Evolutionary conservation across 2,329 filamentous ascomycete species (phyloP).

Genomic region (Aspergillus sp.): DNA sequence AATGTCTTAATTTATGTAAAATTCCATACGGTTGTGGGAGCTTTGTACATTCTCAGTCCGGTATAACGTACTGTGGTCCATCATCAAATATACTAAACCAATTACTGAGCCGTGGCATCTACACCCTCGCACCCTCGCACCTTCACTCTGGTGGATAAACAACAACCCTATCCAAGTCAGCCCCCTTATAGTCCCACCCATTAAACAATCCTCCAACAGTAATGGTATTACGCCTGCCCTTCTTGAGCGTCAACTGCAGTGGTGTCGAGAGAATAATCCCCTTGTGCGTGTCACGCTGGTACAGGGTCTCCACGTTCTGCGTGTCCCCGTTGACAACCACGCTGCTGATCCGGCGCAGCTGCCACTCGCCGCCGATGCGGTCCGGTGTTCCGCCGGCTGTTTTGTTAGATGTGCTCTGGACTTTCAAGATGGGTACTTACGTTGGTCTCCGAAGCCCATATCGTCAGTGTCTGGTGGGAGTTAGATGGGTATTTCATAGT

Average conservation of each 20-base stretch:
- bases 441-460: constrained; percentile 27
- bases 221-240: constrained; percentile 55
- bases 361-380: constrained; percentile 60
- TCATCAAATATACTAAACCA: too few relatives aligned
- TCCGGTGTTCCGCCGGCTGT: constrained; percentile 55
- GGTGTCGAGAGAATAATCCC: constrained; percentile 60
- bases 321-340: constrained; percentile 58
- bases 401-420: neutral
- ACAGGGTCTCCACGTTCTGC: constrained; percentile 51
- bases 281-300: constrained; percentile 59
- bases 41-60: too few relatives aligned
- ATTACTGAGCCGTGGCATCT: neutral
- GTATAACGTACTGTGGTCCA: too few relatives aligned
- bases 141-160: constrained; percentile 57
- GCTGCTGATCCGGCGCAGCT: constrained; percentile 59
- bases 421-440: constrained; percentile 7
- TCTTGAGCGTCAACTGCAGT: constrained; percentile 53
- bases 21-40: rapidly evolving
- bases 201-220: constrained; percentile 59
- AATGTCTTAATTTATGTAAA: too few relatives aligned
- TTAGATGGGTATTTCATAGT: neutral
- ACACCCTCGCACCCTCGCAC: too few relatives aligned
- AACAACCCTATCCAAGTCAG: constrained; percentile 59
- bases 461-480: constrained; percentile 21
- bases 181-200: constrained; percentile 57